Evolutionary conservation across 208 protist species (phyloP), one percentile per base, ranked within the genome.

Genomic region (Wallacemonas collosoma): DNA sequence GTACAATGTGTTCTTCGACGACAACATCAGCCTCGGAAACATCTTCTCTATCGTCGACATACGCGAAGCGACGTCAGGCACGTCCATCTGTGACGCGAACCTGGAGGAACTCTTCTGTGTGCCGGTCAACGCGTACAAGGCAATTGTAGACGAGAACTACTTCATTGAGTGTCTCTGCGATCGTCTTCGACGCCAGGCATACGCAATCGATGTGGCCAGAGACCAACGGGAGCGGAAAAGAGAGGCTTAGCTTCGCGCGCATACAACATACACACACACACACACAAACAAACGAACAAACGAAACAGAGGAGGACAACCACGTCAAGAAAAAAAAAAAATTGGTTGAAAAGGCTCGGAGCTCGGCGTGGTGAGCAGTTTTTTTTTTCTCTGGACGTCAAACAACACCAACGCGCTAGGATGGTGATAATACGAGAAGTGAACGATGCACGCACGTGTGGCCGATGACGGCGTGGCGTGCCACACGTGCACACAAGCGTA

Each of bases 1-100:
- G n/a, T 93, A 88, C 77, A 81, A 87, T 60, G 77, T 93, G 1
- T 97, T 97, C 58, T 97, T 95, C 67, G 93, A 97, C 64, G 93
- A 97, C 71, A 97, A 97, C 70, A 95, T 97, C 62, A 87, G 83
- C 68, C 76, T 95, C 44, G 90, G 90, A 1, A 82, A 94, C n/a
- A 81, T 85, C 57, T 81, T 77, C 35, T 97, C 93, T 35, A 97
- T 97, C 68, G 90, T 97, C 2, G 93, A 97, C 66, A 11, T 97
- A 3, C 86, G 90, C 12, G 87, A 95, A 57, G 76, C 75, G 26
- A 15, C 60, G 15, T 82, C 76, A 3, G 77, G 77, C 11, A 54
- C 69, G 64, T 85, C 82, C 41, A 82, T 94, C 39, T 61, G 83
- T 2, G 88, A 81, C 67, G 72, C 45, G 1, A 68, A 51, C 9